Conservation (phyloP, 495 filamentous ascomycete species). For the Aspergillus kassunensis region DNA sequence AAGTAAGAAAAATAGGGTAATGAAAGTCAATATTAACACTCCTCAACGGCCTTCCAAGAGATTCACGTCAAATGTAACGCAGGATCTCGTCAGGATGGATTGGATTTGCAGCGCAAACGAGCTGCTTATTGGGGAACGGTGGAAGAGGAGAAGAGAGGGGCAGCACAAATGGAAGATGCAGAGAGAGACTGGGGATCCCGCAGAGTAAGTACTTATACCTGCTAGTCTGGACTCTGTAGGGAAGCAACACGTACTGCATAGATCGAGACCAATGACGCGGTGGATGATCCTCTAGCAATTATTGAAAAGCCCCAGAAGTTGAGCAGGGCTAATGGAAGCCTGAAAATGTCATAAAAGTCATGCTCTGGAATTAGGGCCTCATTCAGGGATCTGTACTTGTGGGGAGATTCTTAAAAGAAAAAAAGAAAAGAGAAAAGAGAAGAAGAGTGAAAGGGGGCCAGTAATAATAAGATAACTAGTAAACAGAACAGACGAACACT, state of each 20-base stretch:
- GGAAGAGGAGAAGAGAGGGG: not conserved
- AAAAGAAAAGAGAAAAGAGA: constrained; percentile 10
- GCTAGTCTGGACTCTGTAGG: no score
- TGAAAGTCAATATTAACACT: not conserved
- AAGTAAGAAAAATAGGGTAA: not conserved
- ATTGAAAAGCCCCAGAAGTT: constrained; percentile 5
- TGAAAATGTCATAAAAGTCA: not conserved
- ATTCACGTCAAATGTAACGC: constrained; percentile 10
- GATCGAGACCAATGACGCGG: not conserved
- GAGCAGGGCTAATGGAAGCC: not conserved
- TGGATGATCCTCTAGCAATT: constrained; percentile 11
- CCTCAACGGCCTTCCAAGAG: not conserved
- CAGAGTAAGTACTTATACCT: constrained; percentile 23
- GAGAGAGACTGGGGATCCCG: constrained; percentile 9
- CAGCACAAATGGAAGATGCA: constrained; percentile 3
- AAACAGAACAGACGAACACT: not conserved
- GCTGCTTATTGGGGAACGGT: constrained; percentile 12
- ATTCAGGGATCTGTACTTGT: not conserved
- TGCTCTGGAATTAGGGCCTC: not conserved
- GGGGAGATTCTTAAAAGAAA: constrained; percentile 7
- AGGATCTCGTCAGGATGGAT: not conserved
- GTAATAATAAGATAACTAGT: not conserved
- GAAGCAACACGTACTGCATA: no score
- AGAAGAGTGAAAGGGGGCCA: not conserved
- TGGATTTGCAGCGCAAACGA: constrained; percentile 12